These are phyloP conservation scores for Fistulifera solaris DNA, from an alignment of 108 stramenopile genomes.

Conservation along the genomic window DNA sequence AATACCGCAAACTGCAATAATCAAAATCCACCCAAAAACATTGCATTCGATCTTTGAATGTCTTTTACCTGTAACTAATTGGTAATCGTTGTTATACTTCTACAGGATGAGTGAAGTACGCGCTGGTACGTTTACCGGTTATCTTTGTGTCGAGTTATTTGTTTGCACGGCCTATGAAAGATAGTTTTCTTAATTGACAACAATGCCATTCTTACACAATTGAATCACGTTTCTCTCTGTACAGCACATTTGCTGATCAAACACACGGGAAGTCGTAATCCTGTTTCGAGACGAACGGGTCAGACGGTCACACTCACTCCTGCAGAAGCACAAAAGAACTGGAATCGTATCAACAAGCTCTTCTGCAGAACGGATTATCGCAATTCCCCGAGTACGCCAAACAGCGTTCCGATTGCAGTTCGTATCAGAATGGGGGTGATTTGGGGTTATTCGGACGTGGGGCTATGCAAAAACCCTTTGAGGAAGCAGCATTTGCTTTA, in stretches of 20 bases:
- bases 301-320: constrained; percentile 58
- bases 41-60: too few species aligned
- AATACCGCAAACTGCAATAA: too few species aligned
- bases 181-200: too few species aligned
- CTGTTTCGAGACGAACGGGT: constrained; percentile 77
- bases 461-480: constrained; percentile 85
- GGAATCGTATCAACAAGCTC: constrained; percentile 31
- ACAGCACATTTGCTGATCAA: constrained; percentile 92
- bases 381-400: constrained; percentile 69
- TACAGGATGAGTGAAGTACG: too few species aligned
- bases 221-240: too few species aligned
- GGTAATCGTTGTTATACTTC: too few species aligned
- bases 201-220: too few species aligned
- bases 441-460: constrained; percentile 83
- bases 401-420: constrained; percentile 72
- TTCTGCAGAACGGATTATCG: constrained; percentile 35
- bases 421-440: constrained; percentile 67
- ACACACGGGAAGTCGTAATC: constrained; percentile 77
- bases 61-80: too few species aligned
- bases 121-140: too few species aligned
- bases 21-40: too few species aligned
- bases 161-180: too few species aligned
- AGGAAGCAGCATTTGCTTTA: constrained; percentile 88
- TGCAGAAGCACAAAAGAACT: constrained; percentile 65
- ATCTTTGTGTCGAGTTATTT: too few species aligned